phyloP scores from a whole-genome alignment of 2,329 filamentous ascomycete species.

The Ceratocystis papillata region DNA sequence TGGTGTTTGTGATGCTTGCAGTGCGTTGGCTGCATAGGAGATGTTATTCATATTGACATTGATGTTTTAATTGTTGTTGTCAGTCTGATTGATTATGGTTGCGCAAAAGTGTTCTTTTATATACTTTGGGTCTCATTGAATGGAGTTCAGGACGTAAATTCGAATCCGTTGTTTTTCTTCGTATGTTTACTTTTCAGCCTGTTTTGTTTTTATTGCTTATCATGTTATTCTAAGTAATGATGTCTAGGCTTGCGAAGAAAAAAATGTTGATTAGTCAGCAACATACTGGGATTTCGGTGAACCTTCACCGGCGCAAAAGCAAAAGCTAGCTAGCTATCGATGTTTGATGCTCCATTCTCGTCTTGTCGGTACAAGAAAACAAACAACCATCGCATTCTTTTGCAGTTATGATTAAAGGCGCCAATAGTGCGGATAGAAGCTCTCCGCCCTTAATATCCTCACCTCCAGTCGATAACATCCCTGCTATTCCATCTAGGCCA shows the following conservation, averaged over 20 bases:
- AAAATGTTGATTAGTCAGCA: slow-evolving; percentile 17
- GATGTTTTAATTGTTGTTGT: slow-evolving; percentile 19
- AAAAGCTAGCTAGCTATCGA: neutral
- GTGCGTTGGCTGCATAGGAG: slow-evolving; percentile 10
- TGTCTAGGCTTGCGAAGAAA: neutral
- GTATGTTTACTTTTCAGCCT: neutral
- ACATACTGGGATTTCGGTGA: slow-evolving; percentile 14
- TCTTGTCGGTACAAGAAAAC: neutral
- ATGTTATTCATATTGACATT: slow-evolving; percentile 19
- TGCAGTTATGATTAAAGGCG: neutral
- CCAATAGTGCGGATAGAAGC: neutral
- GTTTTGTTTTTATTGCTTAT: neutral
- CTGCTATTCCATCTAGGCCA: slow-evolving; percentile 36
- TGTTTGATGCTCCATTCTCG: neutral
- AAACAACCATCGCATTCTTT: neutral
- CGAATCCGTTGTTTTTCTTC: neutral
- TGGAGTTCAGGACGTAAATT: slow-evolving; percentile 19
- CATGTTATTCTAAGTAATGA: neutral
- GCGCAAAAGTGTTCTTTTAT: slow-evolving; percentile 24
- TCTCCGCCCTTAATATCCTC: neutral
- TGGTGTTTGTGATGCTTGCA: neutral
- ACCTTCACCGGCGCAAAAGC: slow-evolving; percentile 20
- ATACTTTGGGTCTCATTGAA: slow-evolving; percentile 23
- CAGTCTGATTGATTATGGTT: slow-evolving; percentile 17
- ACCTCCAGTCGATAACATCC: neutral